A percentile compares a stretch with the other conserved stretches of the same genome.
These are phyloP conservation scores for Coemansia sp. DNA, from an alignment of 192 early-diverging fungal genomes.

Conservation along the genomic window DNA sequence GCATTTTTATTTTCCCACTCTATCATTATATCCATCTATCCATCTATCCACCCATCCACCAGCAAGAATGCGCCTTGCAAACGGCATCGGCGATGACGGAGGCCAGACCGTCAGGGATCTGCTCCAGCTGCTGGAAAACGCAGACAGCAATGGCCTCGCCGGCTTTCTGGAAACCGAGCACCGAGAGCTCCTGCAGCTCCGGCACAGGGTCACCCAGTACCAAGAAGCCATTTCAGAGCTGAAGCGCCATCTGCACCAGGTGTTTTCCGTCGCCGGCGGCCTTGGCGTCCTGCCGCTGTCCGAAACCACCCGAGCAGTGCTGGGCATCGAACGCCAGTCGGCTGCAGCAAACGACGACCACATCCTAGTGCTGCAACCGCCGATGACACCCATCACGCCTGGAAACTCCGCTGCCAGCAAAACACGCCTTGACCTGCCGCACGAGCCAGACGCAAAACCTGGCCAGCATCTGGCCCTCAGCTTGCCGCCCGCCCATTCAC, in stretches of 20 bases:
- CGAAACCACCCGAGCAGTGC: slow-evolving; percentile 3
- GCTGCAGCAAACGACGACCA: neutral
- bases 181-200: slow-evolving; percentile 28
- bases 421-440: neutral
- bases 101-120: slow-evolving; percentile 14
- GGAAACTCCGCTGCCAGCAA: neutral
- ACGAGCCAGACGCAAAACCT: neutral
- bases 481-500: neutral
- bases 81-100: neutral
- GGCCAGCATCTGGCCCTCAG: neutral
- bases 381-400: slow-evolving; percentile 16
- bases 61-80: neutral
- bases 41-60: neutral
- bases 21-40: no score
- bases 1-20: no score
- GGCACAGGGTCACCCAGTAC: slow-evolving; percentile 11
- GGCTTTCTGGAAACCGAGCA: slow-evolving; percentile 24
- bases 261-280: slow-evolving; percentile 29
- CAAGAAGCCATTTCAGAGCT: slow-evolving; percentile 22
- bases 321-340: neutral
- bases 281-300: slow-evolving; percentile 25
- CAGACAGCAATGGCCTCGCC: slow-evolving; percentile 17
- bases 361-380: neutral
- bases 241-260: slow-evolving; percentile 22
- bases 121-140: slow-evolving; percentile 20